Evolutionary conservation across 768 basidiomycete genomes (phyloP).

Genomic region (Rhodotorula babjevae): DNA sequence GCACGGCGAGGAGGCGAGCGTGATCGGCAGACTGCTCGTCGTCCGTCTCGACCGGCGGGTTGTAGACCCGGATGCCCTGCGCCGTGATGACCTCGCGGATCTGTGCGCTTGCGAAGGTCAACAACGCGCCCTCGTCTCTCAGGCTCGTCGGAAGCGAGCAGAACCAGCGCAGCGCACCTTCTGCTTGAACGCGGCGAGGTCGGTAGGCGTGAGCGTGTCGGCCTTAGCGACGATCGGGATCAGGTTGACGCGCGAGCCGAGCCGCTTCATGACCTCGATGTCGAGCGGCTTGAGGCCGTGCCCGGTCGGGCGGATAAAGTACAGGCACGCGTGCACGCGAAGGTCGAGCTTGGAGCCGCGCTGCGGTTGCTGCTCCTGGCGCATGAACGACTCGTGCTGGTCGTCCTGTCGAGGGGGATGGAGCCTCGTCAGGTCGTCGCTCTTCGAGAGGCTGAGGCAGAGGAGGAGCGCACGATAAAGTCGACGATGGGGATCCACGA

Average conservation of each 20-base stretch:
- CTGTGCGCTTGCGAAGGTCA: constrained; percentile 47
- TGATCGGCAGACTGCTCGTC: constrained; percentile 81
- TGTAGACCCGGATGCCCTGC: constrained; percentile 91
- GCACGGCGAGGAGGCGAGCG: constrained; percentile 65
- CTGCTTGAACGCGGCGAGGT: constrained; percentile 85
- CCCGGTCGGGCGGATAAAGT: constrained; percentile 92
- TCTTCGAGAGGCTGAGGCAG: background rate
- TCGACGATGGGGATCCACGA: constrained; percentile 98
- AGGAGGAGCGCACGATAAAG: constrained; percentile 58
- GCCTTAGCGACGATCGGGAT: constrained; percentile 98
- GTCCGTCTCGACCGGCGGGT: constrained; percentile 83
- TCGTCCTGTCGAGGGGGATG: constrained; percentile 43
- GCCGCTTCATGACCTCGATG: constrained; percentile 99
- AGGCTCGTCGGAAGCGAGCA: constrained; percentile 29
- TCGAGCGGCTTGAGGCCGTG: constrained; percentile 95
- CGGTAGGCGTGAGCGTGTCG: constrained; percentile 91
- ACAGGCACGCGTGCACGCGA: constrained; percentile 91
- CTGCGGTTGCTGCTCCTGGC: constrained; percentile 97
- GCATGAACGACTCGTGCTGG: constrained; percentile 51
- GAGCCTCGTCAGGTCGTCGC: too few species aligned
- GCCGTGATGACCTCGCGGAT: constrained; percentile 83
- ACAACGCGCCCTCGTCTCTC: too few species aligned
- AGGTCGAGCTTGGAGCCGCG: constrained; percentile 89
- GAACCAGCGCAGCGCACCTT: too few species aligned
- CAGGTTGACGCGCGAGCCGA: constrained; percentile 94